phyloP scores from a whole-genome alignment of 192 early-diverging fungal genomes.

The Cladochytrium replicatum region DNA sequence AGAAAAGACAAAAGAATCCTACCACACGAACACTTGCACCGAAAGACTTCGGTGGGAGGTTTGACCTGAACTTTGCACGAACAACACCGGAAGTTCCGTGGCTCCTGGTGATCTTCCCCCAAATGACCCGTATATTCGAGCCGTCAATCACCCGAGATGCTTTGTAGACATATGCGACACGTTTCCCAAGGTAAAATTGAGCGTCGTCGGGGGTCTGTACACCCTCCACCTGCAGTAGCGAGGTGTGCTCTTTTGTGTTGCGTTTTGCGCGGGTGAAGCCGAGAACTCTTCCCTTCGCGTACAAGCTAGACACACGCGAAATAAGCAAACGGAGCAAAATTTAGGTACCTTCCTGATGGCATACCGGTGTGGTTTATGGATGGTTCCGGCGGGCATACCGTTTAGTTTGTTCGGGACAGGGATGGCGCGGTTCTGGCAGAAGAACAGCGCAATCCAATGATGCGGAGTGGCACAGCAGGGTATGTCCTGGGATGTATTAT shows the following conservation, averaged over 20 bases:
- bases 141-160: conserved; percentile 83
- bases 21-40: conserved; percentile 87
- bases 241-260: conserved; percentile 81
- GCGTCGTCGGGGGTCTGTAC: conserved; percentile 82
- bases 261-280: conserved; percentile 90
- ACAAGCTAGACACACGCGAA: too few species aligned
- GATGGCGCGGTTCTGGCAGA: too few species aligned
- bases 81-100: conserved; percentile 96
- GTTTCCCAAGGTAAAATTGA: conserved; percentile 97
- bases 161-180: conserved; percentile 95
- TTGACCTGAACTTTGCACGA: conserved; percentile 92
- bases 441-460: too few species aligned
- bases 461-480: too few species aligned
- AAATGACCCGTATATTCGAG: conserved; percentile 91
- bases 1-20: conserved; percentile 28
- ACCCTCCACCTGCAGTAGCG: conserved; percentile 89
- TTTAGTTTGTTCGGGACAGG: too few species aligned
- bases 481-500: too few species aligned
- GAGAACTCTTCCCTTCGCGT: conserved; percentile 94
- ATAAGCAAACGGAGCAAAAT: too few species aligned
- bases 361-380: too few species aligned
- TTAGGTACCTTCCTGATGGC: too few species aligned
- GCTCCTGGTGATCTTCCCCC: conserved; percentile 89
- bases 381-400: too few species aligned
- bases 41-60: conserved; percentile 91